Base-by-base conservation (phyloP, 2,329 filamentous ascomycete genomes). In the Penicillium sp. region DNA sequence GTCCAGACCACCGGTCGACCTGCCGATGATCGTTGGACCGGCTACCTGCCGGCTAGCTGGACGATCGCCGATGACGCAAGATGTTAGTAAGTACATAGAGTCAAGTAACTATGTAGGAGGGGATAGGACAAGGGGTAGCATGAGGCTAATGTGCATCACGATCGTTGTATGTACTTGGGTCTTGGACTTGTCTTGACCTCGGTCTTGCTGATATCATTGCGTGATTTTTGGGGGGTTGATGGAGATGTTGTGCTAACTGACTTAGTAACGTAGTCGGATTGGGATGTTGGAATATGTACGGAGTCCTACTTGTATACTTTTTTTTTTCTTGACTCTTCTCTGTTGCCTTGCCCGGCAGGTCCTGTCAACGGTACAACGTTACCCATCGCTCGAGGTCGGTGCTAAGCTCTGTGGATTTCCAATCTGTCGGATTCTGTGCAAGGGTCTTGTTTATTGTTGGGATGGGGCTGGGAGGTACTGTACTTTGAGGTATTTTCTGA, bases 1-100 rank as follows among this genome's bases (percentile, higher is more conserved):
- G 66, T 64, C 68, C 28, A 50, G 47, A 50, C 47, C 47, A 10
- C n/a, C 30, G 28, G 26, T 58, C 51, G 68, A 66, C 65, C 60
- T 51, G 56, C 62, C 50, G 24, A 33, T 19, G 13, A 53, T 40
- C 19, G 30, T 35, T 53, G 56, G 22, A 49, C 62, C 56, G 58
- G 59, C 42, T 58, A 56, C 55, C 37, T 28, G 53, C 37, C 60
- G 44, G 58, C 40, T 35, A 56, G 30, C 5, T 33, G 30, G 40
- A 13, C 13, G 40, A 40, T 30, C 33, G 9, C 24, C 54, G 38
- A 65, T 65, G 63, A 65, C 55, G 63, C 63, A 65, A 60, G 50
- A 35, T 47, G 8, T 33, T 33, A 33, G 30, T 33, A 33, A 33
- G 30, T 12, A 33, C 30, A 33, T 33, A 12, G 30, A 33, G 30